Conservation (phyloP, 1,284 basidiomycete species). For the Irpex sp. region DNA sequence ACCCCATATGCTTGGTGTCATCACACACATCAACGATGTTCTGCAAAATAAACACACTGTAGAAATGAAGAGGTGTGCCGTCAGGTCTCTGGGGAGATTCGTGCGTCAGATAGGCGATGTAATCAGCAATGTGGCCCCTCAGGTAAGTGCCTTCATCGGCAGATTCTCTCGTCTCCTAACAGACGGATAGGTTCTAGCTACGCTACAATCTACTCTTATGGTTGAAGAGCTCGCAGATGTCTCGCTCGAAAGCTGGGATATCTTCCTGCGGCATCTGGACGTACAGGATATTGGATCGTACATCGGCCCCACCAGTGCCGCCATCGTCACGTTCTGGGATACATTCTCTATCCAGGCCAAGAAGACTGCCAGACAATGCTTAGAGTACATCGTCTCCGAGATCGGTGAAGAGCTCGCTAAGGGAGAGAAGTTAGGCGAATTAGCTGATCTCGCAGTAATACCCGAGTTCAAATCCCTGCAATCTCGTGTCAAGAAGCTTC, state of each 20-base stretch:
- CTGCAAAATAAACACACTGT: constrained; percentile 78
- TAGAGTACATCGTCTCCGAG: constrained; percentile 63
- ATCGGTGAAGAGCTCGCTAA: not conserved
- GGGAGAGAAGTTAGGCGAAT: constrained; percentile 70
- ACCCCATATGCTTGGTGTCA: constrained; percentile 76
- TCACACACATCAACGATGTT: constrained; percentile 79
- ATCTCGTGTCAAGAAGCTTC: constrained; percentile 43
- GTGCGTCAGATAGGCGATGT: constrained; percentile 69
- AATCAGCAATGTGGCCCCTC: constrained; percentile 76
- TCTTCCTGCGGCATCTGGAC: constrained; percentile 72
- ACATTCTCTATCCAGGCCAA: constrained; percentile 55
- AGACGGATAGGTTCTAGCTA: constrained; percentile 82
- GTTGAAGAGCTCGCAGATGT: constrained; percentile 73
- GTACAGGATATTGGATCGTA: constrained; percentile 79
- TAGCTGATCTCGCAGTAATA: constrained; percentile 75
- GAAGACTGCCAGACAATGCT: constrained; percentile 53
- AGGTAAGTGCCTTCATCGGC: constrained; percentile 48
- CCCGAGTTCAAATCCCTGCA: constrained; percentile 59
- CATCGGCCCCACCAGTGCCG: constrained; percentile 86
- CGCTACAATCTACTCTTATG: constrained; percentile 85
- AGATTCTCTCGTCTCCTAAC: not conserved
- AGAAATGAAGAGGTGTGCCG: constrained; percentile 64
- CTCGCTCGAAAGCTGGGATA: constrained; percentile 81
- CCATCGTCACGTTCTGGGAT: constrained; percentile 79
- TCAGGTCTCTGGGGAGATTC: constrained; percentile 79